Base-by-base conservation (phyloP, 331 rosid species). In the Prunus yedoensis region DNA sequence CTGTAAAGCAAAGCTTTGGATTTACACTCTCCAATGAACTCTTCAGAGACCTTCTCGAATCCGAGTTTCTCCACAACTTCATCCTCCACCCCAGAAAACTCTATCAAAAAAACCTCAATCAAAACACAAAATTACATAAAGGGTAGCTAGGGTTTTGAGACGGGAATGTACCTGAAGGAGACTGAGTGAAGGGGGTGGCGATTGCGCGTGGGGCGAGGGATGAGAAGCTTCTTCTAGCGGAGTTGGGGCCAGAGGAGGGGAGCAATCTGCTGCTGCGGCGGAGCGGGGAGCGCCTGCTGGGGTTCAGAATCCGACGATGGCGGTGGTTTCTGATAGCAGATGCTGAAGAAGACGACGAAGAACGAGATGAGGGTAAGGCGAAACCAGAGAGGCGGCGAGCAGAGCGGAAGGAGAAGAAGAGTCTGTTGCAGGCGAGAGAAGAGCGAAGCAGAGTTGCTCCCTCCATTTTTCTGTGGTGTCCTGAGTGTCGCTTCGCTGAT, bases 11-110 rank as follows among this genome's bases (percentile, higher is more conserved):
- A 87, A 4, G 94, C 97, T 87, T 84, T 90, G 46, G 97, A 95
- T 74, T 95, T 95, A 77, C 97, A 95, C 83, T 95, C 97, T 1
- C 88, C 87, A 69, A 95, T 88, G 77, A 92, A 84, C 82, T 95
- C 89, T 47, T 89, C 96, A 1, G 98, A 84, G 3, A 92, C 88
- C 79, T 85, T 95, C 88, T 95, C 88, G 67, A 90, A 95, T 14
- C 98, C 99, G 63, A 88, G 78, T 71, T 79, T 62, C 62, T 77
- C 90, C 20, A 89, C 96, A 73, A 88, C 87, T 68, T 89, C 97
- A 74, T 92, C 87, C 4, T 81, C 77, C 2, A 82, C 92, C 30
- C 87, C 85, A 32, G 78, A 30, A 71, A 85, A 86, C 68, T 87
- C 97, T 90, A 46, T 27, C 35, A 5, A 64, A 54, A 74, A 57